Evolutionary conservation across 306 rosid genomes (phyloP), one percentile per base, ranked within the genome.

Genomic region (Cotoneaster glaucophyllus): DNA sequence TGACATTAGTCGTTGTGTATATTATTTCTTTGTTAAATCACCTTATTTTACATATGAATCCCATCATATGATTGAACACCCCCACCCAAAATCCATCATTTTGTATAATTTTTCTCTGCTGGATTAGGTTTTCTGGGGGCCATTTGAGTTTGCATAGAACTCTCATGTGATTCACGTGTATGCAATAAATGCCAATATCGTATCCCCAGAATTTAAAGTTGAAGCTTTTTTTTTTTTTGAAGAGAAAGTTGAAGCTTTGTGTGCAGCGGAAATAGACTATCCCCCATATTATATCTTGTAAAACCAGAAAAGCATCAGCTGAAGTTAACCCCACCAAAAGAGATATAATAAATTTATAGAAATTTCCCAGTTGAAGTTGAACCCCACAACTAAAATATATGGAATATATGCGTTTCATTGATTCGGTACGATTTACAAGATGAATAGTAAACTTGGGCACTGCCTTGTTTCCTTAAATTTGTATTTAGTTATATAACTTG

Each of bases 101-200:
- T 73, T 71, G 72, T 43, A 52, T 77, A 4, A 32, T 41, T 45
- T 43, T 43, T 32, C 26, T 4, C 6, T 22, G 81, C 59, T 14
- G 14, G 44, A 64, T 19, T 24, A 31, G 39, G 21, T 34, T 9
- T 48, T 69, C 21, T 67, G 75, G 71, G 76, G 70, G 80, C 73
- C 56, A 81, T 64, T 53, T 41, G 26, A 52, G 34, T 0, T 24
- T 68, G 45, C 31, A 8, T 50, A 18, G 8, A 5, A 59, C 32
- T 37, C 72, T 31, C 82, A 74, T 64, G 86, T 74, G 86, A 78
- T 68, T 78, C 77, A 56, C 52, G 80, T 54, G 74, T 68, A 41
- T 9, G 71, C 75, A 70, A 39, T 61, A 72, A 77, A 74, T 74
- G 70, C 76, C 79, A 75, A 75, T 71, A 32, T 66, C 26, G 75